These are phyloP conservation scores for Fusarium tricinctum DNA, from an alignment of 2,329 filamentous ascomycete genomes.

Conservation along the genomic window DNA sequence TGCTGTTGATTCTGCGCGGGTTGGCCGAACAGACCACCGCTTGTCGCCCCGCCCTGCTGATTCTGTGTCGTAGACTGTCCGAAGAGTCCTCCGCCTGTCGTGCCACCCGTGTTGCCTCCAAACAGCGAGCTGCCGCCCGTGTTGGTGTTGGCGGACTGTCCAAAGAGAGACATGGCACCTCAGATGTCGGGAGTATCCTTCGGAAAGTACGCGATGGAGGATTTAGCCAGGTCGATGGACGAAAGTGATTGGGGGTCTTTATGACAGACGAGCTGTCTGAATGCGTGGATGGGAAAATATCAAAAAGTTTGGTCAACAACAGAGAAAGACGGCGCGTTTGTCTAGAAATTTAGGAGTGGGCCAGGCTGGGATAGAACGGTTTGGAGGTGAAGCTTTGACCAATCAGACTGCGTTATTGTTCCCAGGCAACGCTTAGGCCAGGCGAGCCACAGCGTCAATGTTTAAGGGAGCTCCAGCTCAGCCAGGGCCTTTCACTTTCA, in stretches of 20 bases:
- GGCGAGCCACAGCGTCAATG: conserved; percentile 17
- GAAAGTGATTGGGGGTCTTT: conserved; percentile 16
- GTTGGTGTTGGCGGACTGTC: conserved; percentile 49
- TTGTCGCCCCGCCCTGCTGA: conserved; percentile 42
- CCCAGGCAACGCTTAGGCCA: conserved; percentile 35
- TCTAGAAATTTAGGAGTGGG: conserved; percentile 52
- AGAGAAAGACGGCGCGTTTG: conserved; percentile 47
- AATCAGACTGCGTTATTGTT: conserved; percentile 48
- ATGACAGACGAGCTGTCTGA: conserved; percentile 32
- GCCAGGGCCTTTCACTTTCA: neutral
- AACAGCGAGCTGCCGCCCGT: conserved; percentile 45
- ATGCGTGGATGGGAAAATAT: conserved; percentile 31
- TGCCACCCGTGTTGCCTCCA: conserved; percentile 46
- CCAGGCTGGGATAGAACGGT: conserved; percentile 45
- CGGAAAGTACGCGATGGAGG: conserved; percentile 3
- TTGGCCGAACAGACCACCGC: conserved; percentile 49
- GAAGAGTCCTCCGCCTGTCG: conserved; percentile 52
- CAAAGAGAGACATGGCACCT: conserved; percentile 55
- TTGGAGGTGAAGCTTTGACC: conserved; percentile 53
- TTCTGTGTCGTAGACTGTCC: conserved; percentile 49
- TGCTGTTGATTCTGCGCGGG: conserved; percentile 43
- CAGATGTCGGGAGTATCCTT: conserved; percentile 14
- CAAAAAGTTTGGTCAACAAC: conserved; percentile 38
- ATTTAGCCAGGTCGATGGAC: neutral
- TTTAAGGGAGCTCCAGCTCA: conserved; percentile 17